Evolutionary conservation across 2,329 filamentous ascomycete species (phyloP).

Genomic region (Alternaria metachromatica): DNA sequence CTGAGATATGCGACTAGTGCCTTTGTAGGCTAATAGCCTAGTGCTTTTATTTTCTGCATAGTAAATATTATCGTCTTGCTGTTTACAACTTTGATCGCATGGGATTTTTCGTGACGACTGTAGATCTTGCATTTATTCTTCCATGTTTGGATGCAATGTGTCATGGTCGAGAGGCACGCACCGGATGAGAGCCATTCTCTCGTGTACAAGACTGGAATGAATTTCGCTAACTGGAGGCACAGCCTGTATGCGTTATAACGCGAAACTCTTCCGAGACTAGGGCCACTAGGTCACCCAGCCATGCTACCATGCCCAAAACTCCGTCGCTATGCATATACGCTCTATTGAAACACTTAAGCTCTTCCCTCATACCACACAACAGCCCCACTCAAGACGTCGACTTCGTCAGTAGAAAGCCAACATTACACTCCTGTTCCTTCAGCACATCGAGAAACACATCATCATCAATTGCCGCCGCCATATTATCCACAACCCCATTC

Average conservation of each 20-base stretch:
- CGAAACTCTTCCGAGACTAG: neutral
- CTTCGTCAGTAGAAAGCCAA: constrained; percentile 61
- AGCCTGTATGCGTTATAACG: neutral
- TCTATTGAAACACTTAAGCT: neutral
- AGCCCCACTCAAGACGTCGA: constrained; percentile 19
- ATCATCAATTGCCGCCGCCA: constrained; percentile 56
- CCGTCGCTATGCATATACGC: constrained; percentile 5
- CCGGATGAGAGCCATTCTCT: neutral
- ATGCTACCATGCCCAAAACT: neutral
- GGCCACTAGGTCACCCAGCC: neutral
- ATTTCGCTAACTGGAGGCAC: neutral
- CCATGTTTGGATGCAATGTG: neutral
- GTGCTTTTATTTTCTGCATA: neutral
- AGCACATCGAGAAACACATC: constrained; percentile 58
- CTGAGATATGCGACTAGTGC: neutral
- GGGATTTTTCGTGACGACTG: too few species aligned
- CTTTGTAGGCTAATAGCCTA: neutral
- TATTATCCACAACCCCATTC: constrained; percentile 32
- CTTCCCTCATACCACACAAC: neutral
- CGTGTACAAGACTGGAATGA: neutral
- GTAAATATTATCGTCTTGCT: neutral
- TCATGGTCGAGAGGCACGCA: neutral
- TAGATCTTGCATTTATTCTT: neutral
- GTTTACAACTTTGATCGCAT: too few species aligned
- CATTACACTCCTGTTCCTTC: constrained; percentile 52